phyloP scores from a whole-genome alignment of 306 rosid genomes.

The Castanea sativa region DNA sequence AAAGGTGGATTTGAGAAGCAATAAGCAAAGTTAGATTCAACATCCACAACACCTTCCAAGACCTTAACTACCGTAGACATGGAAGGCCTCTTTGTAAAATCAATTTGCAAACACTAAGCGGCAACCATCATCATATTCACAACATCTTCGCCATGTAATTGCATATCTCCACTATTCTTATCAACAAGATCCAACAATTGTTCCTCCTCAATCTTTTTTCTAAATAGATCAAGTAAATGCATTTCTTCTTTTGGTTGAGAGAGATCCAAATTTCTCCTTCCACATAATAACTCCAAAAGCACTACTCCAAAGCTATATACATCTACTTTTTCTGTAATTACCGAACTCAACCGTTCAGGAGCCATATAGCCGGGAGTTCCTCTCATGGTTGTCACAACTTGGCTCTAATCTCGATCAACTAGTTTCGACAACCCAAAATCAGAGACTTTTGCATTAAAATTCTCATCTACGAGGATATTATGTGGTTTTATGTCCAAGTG shows the following conservation, averaged over 20 bases:
- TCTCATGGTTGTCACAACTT: background rate
- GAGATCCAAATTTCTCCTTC: background rate
- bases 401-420: background rate
- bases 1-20: background rate
- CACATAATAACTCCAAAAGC: background rate
- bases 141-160: background rate
- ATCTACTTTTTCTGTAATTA: slow-evolving; percentile 6
- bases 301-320: background rate
- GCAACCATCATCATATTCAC: slow-evolving; percentile 1
- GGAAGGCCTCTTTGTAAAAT: background rate
- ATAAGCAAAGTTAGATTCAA: background rate
- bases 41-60: background rate
- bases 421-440: slow-evolving; percentile 4
- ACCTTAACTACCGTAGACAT: background rate
- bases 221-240: background rate
- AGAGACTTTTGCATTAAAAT: slow-evolving; percentile 1
- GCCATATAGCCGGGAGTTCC: slow-evolving; percentile 5
- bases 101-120: background rate
- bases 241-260: background rate
- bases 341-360: background rate
- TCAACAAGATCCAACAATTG: background rate
- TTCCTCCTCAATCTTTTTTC: background rate
- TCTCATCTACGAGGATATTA: background rate
- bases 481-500: background rate
- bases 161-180: background rate